These are phyloP conservation scores for Paecilomyces variotii DNA, from an alignment of 2,329 filamentous ascomycete genomes.

Conservation along the genomic window DNA sequence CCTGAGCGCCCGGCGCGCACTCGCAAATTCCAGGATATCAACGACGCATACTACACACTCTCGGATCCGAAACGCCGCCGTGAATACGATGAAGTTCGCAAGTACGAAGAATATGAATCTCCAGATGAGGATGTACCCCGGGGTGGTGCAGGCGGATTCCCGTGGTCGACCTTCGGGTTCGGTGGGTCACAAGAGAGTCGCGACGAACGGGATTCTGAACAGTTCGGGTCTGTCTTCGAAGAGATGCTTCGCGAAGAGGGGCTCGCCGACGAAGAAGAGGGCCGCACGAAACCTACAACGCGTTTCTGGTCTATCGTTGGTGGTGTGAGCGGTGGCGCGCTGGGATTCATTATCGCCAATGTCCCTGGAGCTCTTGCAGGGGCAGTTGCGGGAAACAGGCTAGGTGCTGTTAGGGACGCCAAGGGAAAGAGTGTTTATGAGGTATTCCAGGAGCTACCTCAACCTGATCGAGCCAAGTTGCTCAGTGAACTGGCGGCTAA, in stretches of 20 bases:
- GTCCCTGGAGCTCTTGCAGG: conserved; percentile 82
- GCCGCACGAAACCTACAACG: conserved; percentile 45
- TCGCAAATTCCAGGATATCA: conserved; percentile 81
- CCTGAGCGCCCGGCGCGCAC: conserved; percentile 77
- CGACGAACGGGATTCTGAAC: conserved; percentile 49
- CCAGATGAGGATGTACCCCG: conserved; percentile 45
- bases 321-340: conserved; percentile 74
- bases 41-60: conserved; percentile 88
- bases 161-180: conserved; percentile 68
- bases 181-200: conserved; percentile 30
- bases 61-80: conserved; percentile 68
- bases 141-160: conserved; percentile 49
- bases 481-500: conserved; percentile 77
- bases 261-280: conserved; percentile 60
- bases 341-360: conserved; percentile 94
- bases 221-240: conserved; percentile 84
- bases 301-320: conserved; percentile 85
- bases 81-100: conserved; percentile 74
- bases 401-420: conserved; percentile 83
- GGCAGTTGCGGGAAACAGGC: conserved; percentile 80
- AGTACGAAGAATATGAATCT: conserved; percentile 35
- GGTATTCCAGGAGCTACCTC: conserved; percentile 80
- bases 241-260: conserved; percentile 84
- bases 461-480: conserved; percentile 70
- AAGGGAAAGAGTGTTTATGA: conserved; percentile 92